Evolutionary conservation across 305 asterid species (phyloP).

Genomic region (Fraxinus sp.): DNA sequence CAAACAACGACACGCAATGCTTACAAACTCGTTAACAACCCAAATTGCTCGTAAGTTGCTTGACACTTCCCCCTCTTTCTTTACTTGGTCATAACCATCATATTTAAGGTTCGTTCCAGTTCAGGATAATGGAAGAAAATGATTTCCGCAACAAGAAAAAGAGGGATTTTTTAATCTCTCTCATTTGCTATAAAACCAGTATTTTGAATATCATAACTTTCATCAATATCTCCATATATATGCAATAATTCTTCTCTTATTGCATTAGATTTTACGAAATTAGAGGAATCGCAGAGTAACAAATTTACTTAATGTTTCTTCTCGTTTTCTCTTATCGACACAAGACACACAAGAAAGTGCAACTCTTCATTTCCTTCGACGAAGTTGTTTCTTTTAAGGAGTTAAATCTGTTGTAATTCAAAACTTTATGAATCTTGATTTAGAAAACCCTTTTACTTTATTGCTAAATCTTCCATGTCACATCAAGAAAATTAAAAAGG

Average conservation of each 20-base stretch:
- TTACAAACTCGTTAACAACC: slow-evolving; percentile 34
- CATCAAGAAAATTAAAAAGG: too few species aligned
- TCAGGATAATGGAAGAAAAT: background rate
- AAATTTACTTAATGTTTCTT: background rate
- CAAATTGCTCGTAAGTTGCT: slow-evolving; percentile 51
- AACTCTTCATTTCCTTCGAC: background rate
- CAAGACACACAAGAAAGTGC: background rate
- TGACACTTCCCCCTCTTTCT: background rate
- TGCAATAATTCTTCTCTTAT: background rate
- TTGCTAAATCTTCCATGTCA: too few species aligned
- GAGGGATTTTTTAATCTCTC: background rate
- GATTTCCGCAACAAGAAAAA: background rate
- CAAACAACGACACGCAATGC: slow-evolving; percentile 27
- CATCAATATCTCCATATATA: background rate
- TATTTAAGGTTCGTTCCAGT: background rate
- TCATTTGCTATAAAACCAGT: background rate
- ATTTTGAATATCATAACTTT: background rate
- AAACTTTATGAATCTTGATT: too few species aligned
- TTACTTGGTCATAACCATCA: background rate
- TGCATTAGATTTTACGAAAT: background rate
- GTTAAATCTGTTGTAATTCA: too few species aligned
- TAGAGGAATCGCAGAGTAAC: background rate
- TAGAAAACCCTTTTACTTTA: too few species aligned
- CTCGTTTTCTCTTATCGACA: background rate
- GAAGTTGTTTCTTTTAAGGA: background rate